A percentile compares a stretch with the other conserved stretches of the same genome.
phyloP scores from a whole-genome alignment of 129 eudicot species.

The Flaveria trinervia region DNA sequence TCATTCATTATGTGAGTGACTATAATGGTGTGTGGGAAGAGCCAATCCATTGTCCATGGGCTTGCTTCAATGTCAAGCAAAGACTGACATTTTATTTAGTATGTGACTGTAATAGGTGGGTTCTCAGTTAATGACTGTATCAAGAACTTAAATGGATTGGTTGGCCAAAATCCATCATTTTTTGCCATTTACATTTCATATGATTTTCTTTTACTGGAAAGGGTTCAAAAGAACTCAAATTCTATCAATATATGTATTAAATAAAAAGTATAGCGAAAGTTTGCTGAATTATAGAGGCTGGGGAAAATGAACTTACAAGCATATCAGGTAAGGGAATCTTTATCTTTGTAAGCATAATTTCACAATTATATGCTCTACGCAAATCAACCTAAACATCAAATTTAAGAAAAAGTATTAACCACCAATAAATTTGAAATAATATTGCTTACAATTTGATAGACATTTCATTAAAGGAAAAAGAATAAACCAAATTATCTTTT shows the following conservation, averaged over 20 bases:
- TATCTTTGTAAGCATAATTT: slow-evolving; percentile 93
- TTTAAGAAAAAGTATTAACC: slow-evolving; percentile 4
- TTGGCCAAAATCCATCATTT: not conserved
- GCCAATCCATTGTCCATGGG: not conserved
- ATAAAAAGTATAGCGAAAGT: not conserved
- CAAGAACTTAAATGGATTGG: not conserved
- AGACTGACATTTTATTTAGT: not conserved
- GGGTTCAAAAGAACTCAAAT: slow-evolving; percentile 2
- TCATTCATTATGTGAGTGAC: not conserved
- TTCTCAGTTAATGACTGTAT: not conserved
- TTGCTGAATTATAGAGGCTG: not conserved
- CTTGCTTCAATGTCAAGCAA: not conserved
- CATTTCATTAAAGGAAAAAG: slow-evolving; percentile 17
- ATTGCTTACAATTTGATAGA: slow-evolving; percentile 15
- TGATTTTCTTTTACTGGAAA: not conserved
- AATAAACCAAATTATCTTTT: slow-evolving; percentile 16
- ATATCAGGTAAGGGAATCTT: slow-evolving; percentile 91
- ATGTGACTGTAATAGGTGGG: not conserved
- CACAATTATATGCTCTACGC: slow-evolving; percentile 92
- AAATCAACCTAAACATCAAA: slow-evolving; percentile 71
- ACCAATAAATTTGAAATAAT: not conserved
- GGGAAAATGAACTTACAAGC: slow-evolving; percentile 65
- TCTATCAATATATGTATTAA: not conserved
- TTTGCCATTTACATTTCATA: slow-evolving; percentile 3
- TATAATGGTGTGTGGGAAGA: not conserved